A percentile compares a stretch with the other conserved stretches of the same genome.
phyloP scores from a whole-genome alignment of 805 yeast species.

The Wickerhamomyces ciferrii region DNA sequence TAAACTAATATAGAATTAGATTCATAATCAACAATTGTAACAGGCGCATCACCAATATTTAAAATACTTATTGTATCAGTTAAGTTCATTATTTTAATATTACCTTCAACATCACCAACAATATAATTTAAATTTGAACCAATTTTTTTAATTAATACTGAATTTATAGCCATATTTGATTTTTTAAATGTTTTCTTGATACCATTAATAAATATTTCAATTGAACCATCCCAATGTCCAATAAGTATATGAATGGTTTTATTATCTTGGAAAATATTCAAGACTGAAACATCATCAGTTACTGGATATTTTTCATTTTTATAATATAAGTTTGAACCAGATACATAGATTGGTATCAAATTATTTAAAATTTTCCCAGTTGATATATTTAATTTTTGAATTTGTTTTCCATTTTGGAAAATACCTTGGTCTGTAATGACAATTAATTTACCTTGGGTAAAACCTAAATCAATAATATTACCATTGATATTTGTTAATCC shows the following conservation, averaged over 20 bases:
- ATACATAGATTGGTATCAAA: neutral
- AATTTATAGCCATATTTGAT: slow-evolving; percentile 10
- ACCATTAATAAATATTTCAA: slow-evolving; percentile 4
- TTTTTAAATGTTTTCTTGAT: slow-evolving; percentile 2
- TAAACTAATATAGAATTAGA: slow-evolving; percentile 7
- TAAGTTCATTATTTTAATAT: slow-evolving; percentile 2
- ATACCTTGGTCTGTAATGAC: slow-evolving; percentile 14
- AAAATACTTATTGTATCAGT: neutral
- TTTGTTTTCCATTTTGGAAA: slow-evolving; percentile 8
- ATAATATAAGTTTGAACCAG: neutral
- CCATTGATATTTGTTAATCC: slow-evolving; percentile 10
- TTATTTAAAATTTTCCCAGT: neutral
- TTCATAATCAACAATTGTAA: slow-evolving; percentile 9
- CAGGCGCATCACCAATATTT: slow-evolving; percentile 20
- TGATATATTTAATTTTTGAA: neutral
- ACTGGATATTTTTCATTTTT: slow-evolving; percentile 1
- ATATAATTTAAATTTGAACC: slow-evolving; percentile 2
- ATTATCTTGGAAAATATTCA: slow-evolving; percentile 3
- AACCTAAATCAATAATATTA: slow-evolving; percentile 8
- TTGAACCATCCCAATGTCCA: slow-evolving; percentile 21
- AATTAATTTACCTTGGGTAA: slow-evolving; percentile 1
- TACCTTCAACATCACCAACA: slow-evolving; percentile 21
- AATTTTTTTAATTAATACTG: slow-evolving; percentile 11
- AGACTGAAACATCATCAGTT: slow-evolving; percentile 11
- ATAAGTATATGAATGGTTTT: slow-evolving; percentile 4